phyloP scores from a whole-genome alignment of 768 basidiomycete genomes.

The Sporobolomyces phaffii region DNA sequence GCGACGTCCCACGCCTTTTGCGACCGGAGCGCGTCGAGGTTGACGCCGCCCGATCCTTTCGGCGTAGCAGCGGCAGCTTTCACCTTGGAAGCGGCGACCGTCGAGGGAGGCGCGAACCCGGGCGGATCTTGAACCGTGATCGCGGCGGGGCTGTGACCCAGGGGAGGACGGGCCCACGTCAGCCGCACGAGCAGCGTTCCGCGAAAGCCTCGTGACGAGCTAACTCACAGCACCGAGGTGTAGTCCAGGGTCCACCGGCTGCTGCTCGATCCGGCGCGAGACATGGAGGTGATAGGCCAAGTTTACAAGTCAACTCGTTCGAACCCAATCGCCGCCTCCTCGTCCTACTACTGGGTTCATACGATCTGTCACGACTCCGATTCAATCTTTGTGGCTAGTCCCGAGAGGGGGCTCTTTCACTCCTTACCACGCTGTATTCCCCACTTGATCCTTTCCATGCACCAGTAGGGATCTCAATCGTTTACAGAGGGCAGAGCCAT shows the following conservation, averaged over 20 bases:
- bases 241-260: conserved; percentile 29
- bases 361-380: too few relatives aligned
- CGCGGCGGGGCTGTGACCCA: neutral
- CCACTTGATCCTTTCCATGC: too few relatives aligned
- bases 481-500: too few relatives aligned
- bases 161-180: neutral
- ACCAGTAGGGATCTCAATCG: too few relatives aligned
- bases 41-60: neutral
- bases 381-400: too few relatives aligned
- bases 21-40: conserved; percentile 34
- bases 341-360: too few relatives aligned
- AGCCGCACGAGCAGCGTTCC: neutral
- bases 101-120: conserved; percentile 14
- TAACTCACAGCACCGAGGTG: neutral
- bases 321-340: too few relatives aligned
- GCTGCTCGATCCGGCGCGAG: conserved; percentile 1
- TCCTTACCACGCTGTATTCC: too few relatives aligned
- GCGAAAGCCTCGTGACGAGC: too few relatives aligned
- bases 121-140: conserved; percentile 21
- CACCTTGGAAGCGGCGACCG: conserved; percentile 7
- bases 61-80: neutral
- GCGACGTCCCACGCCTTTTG: conserved; percentile 43
- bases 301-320: too few relatives aligned
- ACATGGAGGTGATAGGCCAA: too few relatives aligned
- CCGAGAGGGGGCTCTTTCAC: too few relatives aligned